A percentile compares a stretch with the other conserved stretches of the same genome.
These are phyloP conservation scores for Nicotiana benthamiana DNA, from an alignment of 257 asterid species.

Conservation along the genomic window DNA sequence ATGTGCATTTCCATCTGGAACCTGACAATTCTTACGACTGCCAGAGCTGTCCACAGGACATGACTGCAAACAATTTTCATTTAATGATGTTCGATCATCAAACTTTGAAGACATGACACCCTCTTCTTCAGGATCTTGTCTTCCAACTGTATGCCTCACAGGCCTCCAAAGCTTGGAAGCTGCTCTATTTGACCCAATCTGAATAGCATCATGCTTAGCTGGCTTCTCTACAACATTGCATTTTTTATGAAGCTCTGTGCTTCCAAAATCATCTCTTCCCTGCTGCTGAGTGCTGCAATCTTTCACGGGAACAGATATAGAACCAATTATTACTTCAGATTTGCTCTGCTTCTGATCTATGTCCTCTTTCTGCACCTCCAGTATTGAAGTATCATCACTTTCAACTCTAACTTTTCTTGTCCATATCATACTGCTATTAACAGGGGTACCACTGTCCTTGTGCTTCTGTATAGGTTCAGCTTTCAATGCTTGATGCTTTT, in stretches of 20 bases:
- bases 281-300: constrained; percentile 24
- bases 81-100: constrained; percentile 19
- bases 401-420: constrained; percentile 52
- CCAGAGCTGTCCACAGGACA: constrained; percentile 14
- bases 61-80: constrained; percentile 36
- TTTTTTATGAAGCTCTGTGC: constrained; percentile 26
- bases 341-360: constrained; percentile 32
- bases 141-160: constrained; percentile 32
- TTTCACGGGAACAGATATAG: constrained; percentile 51
- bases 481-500: constrained; percentile 37
- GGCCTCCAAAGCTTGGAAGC: constrained; percentile 46
- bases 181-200: background rate
- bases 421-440: constrained; percentile 56
- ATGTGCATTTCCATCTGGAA: constrained; percentile 26
- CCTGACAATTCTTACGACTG: constrained; percentile 10
- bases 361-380: constrained; percentile 23
- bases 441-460: constrained; percentile 30
- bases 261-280: constrained; percentile 10
- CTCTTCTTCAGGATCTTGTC: constrained; percentile 26
- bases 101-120: constrained; percentile 20
- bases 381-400: constrained; percentile 29
- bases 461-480: constrained; percentile 43
- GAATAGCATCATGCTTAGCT: constrained; percentile 25
- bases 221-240: constrained; percentile 26
- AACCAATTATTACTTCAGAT: constrained; percentile 67